Evolutionary conservation across 768 basidiomycete genomes (phyloP), one percentile per base, ranked within the genome.

Genomic region (Lentinula sp.): DNA sequence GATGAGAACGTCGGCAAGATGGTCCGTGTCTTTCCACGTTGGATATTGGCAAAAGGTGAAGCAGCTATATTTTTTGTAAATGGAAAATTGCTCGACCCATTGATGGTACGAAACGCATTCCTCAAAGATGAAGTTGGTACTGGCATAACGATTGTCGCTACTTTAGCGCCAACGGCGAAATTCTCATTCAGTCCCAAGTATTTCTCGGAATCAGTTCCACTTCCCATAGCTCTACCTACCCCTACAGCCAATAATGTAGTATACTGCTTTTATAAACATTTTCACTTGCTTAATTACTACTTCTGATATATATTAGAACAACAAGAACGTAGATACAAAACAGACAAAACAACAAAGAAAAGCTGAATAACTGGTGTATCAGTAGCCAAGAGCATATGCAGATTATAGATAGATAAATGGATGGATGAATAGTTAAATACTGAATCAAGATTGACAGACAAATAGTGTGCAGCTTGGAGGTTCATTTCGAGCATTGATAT

Each of bases 1-100:
- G 70, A 68, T 7, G 65, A 23, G 60, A 79, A 78, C 1, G 66
- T 70, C 0, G 75, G 78, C 6, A 71, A 73, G 10, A 59, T 55
- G n/a, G 73, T 71, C 21, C 57, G 55, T 42, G 55, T 56, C 40
- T 56, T 56, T 40, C 55, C 55, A 5, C 40, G 55, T n/a, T 56
- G 55, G 6, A 56, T 56, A 28, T 40, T 45, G 18, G 55, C 28
- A 43, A 56, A 56, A 15, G 55, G 55, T 13, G 55, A 56, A 40
- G 23, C 28, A 31, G 40, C 39, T 5, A 56, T 43, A 18, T 56
- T 45, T 56, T 39, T 16, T 23, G 55, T 56, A 7, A 5, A 56
- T 23, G 55, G 55, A 43, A 56, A 56, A 13, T 56, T 56, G 55
- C 55, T 56, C 15, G 18, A n/a, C 39, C 10, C 4, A 21, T 10